Conservation (phyloP, 139 green algal species). For the Desmodesmus armatus region DNA sequence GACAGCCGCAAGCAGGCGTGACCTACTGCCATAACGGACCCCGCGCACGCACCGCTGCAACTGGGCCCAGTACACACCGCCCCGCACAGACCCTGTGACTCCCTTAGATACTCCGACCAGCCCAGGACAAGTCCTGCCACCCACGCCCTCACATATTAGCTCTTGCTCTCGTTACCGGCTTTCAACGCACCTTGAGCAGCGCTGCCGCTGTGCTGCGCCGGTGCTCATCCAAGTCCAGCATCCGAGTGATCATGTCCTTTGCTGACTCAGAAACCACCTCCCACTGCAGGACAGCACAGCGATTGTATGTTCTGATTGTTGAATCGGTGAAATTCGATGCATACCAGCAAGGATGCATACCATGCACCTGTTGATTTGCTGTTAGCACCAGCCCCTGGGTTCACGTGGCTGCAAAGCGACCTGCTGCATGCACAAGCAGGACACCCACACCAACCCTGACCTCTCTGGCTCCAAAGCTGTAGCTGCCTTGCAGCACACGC, state of each 20-base stretch:
- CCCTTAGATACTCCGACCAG: too few relatives aligned
- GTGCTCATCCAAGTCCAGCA: slow-evolving; percentile 56
- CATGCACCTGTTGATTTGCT: not conserved
- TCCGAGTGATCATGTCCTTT: slow-evolving; percentile 51
- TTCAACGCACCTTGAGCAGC: too few relatives aligned
- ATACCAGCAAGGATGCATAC: not conserved
- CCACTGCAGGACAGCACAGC: slow-evolving; percentile 54
- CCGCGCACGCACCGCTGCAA: too few relatives aligned
- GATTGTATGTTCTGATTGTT: not conserved
- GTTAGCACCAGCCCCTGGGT: not conserved
- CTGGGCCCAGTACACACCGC: too few relatives aligned
- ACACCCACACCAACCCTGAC: not conserved
- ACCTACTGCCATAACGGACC: too few relatives aligned
- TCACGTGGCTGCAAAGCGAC: not conserved
- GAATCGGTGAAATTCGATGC: not conserved
- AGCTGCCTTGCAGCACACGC: slow-evolving; percentile 48
- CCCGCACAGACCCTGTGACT: too few relatives aligned
- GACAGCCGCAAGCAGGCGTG: too few relatives aligned
- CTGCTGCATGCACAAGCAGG: not conserved
- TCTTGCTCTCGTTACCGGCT: too few relatives aligned
- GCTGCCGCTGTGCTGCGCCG: slow-evolving; percentile 54
- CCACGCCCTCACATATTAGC: too few relatives aligned
- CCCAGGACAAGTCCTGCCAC: too few relatives aligned
- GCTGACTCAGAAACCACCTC: slow-evolving; percentile 57
- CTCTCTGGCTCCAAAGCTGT: slow-evolving; percentile 57